phyloP scores from a whole-genome alignment of 768 basidiomycete genomes.

The Termitomyces sp. region DNA sequence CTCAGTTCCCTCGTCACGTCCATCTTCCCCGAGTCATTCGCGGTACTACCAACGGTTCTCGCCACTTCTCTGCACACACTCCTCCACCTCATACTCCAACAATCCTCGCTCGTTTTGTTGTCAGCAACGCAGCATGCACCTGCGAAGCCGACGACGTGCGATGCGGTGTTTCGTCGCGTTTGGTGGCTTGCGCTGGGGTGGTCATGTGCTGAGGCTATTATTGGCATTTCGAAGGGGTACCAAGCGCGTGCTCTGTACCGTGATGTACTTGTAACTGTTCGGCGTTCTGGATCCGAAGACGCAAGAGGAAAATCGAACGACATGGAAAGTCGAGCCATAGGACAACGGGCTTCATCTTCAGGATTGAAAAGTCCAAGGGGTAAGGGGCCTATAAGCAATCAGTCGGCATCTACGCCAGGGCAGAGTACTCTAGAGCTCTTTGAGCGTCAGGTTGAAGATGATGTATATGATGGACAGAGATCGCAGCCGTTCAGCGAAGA shows the following conservation, averaged over 20 bases:
- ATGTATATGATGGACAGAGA: conserved; percentile 6
- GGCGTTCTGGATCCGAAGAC: neutral
- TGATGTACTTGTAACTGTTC: conserved; percentile 53
- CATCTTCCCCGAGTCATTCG: conserved; percentile 20
- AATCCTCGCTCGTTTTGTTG: conserved; percentile 48
- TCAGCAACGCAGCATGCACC: conserved; percentile 40
- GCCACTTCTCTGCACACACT: conserved; percentile 43
- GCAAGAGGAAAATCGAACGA: neutral
- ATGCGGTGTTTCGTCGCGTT: conserved; percentile 55
- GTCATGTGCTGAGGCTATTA: conserved; percentile 63
- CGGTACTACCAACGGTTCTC: conserved; percentile 22
- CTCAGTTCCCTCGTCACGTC: conserved; percentile 32
- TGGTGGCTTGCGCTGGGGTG: conserved; percentile 81
- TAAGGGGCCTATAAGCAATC: neutral
- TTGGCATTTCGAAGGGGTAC: conserved; percentile 68
- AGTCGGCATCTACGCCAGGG: neutral
- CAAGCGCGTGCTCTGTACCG: conserved; percentile 60
- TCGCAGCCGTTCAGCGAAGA: conserved; percentile 1
- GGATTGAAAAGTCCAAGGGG: neutral
- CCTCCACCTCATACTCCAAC: conserved; percentile 48
- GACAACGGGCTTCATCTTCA: neutral
- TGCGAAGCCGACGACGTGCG: conserved; percentile 44
- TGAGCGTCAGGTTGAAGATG: conserved; percentile 13
- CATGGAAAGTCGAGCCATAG: neutral
- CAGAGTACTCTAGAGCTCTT: conserved; percentile 12